Evolutionary conservation across 2,329 filamentous ascomycete genomes (phyloP).

Genomic region (Hypomyces perniciosus): DNA sequence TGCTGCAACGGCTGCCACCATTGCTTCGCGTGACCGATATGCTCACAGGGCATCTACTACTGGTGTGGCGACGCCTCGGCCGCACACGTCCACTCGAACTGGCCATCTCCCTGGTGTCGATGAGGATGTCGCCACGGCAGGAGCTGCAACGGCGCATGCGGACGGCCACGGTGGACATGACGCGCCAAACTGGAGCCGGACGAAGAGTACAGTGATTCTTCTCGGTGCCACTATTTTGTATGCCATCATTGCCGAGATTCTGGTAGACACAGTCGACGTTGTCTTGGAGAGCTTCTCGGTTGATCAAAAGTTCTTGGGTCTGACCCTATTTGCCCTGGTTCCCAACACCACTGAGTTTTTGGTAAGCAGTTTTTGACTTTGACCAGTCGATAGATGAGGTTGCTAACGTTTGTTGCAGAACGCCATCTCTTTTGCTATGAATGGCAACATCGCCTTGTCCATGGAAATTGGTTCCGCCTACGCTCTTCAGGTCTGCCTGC

Average conservation of each 20-base stretch:
- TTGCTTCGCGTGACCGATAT: slow-evolving; percentile 69
- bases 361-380: slow-evolving; percentile 44
- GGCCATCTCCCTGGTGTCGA: slow-evolving; percentile 41
- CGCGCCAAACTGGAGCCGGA: slow-evolving; percentile 95
- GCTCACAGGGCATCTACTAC: slow-evolving; percentile 33
- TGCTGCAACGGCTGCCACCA: slow-evolving; percentile 81
- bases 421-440: slow-evolving; percentile 99
- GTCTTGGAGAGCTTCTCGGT: slow-evolving; percentile 85
- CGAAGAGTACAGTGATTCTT: slow-evolving; percentile 84
- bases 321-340: slow-evolving; percentile 92
- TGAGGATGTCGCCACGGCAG: slow-evolving; percentile 31
- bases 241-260: slow-evolving; percentile 93
- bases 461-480: slow-evolving; percentile 99
- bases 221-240: slow-evolving; percentile 86
- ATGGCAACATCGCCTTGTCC: slow-evolving; percentile 94
- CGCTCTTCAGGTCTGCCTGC: slow-evolving; percentile 87
- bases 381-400: neutral
- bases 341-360: slow-evolving; percentile 98
- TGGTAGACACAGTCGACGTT: slow-evolving; percentile 96
- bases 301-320: slow-evolving; percentile 95
- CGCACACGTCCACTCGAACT: slow-evolving; percentile 31
- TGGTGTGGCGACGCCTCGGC: slow-evolving; percentile 20
- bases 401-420: slow-evolving; percentile 49
- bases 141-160: slow-evolving; percentile 28
- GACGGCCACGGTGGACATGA: slow-evolving; percentile 70